phyloP scores from a whole-genome alignment of 768 basidiomycete genomes.

The Tulasnella sp. region DNA sequence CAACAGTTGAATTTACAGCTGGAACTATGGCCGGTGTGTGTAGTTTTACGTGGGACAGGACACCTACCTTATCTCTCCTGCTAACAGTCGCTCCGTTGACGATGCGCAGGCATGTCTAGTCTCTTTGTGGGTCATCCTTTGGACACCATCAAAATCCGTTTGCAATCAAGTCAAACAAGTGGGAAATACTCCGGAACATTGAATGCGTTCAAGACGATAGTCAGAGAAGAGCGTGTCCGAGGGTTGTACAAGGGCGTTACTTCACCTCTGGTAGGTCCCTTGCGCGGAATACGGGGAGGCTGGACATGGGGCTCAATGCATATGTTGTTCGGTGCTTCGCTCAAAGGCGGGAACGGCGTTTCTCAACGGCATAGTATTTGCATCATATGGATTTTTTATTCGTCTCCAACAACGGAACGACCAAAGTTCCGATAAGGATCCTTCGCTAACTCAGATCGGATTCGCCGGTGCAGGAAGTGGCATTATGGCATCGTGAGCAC shows the following conservation, averaged over 20 bases:
- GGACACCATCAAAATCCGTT: constrained; percentile 81
- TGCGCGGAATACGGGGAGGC: background rate
- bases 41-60: background rate
- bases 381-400: constrained; percentile 74
- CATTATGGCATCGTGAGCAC: constrained; percentile 65
- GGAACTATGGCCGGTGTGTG: constrained; percentile 57
- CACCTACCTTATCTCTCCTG: background rate
- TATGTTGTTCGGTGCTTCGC: background rate
- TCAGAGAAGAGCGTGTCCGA: constrained; percentile 57
- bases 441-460: constrained; percentile 62
- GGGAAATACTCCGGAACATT: constrained; percentile 49
- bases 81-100: background rate
- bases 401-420: constrained; percentile 47
- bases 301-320: background rate
- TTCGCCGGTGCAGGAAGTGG: constrained; percentile 78
- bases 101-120: constrained; percentile 47
- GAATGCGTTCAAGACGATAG: constrained; percentile 59
- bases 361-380: constrained; percentile 81
- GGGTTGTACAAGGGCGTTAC: constrained; percentile 70
- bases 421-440: constrained; percentile 35
- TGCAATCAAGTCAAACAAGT: constrained; percentile 57
- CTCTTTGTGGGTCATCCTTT: constrained; percentile 70
- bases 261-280: constrained; percentile 60
- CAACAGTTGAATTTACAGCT: constrained; percentile 67
- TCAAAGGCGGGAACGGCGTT: constrained; percentile 57